phyloP scores from a whole-genome alignment of 306 rosid species.

The Parietaria judaica region DNA sequence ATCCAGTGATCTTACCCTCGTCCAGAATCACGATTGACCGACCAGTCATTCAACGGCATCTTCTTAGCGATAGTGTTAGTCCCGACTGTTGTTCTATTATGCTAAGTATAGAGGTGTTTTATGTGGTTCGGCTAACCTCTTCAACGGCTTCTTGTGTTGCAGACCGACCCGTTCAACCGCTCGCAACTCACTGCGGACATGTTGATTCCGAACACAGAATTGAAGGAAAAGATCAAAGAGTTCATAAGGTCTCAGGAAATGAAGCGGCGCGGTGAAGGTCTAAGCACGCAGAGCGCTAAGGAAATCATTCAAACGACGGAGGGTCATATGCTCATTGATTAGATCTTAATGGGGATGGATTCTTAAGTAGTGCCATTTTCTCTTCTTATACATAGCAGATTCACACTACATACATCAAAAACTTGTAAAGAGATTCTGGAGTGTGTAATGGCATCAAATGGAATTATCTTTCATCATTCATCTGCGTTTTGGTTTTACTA shows the following conservation, averaged over 20 bases:
- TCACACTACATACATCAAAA: neutral
- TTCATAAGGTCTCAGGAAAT: conserved; percentile 61
- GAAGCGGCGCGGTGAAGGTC: conserved; percentile 50
- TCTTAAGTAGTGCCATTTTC: conserved; percentile 1
- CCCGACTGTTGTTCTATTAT: neutral
- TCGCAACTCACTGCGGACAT: conserved; percentile 82
- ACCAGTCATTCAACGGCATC: conserved; percentile 94
- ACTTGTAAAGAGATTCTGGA: neutral
- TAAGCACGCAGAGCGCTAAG: conserved; percentile 45
- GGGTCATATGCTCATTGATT: conserved; percentile 84
- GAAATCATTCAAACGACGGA: conserved; percentile 65
- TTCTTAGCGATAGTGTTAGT: conserved; percentile 77
- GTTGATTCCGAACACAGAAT: conserved; percentile 68
- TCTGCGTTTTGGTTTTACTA: too few species aligned
- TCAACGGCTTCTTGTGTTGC: conserved; percentile 20
- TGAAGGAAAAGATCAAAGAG: conserved; percentile 69
- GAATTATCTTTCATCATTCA: neutral
- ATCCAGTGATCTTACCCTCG: conserved; percentile 97
- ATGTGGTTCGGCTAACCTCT: conserved; percentile 6
- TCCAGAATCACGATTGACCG: conserved; percentile 87
- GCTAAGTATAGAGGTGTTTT: neutral
- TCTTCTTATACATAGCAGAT: neutral
- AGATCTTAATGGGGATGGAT: neutral
- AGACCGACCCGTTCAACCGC: conserved; percentile 96
- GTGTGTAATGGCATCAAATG: neutral